phyloP scores from a whole-genome alignment of 495 filamentous ascomycete species.

The Daldinia caldariorum region DNA sequence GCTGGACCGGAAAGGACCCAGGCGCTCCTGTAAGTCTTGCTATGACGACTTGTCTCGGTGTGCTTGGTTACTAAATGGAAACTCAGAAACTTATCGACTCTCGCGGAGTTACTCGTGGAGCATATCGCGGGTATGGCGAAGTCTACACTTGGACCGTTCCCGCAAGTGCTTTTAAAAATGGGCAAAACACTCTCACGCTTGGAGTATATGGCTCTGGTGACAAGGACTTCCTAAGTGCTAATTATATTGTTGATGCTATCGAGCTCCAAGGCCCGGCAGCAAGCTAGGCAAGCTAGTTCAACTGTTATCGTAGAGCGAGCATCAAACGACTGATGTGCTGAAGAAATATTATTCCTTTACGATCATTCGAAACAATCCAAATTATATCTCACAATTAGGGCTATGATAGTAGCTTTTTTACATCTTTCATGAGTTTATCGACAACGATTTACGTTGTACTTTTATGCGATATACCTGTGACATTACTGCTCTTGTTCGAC shows the following conservation, averaged over 20 bases:
- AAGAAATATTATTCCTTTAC: too few species aligned
- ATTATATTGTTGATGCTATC: constrained; percentile 64
- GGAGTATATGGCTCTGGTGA: constrained; percentile 63
- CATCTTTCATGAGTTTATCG: too few species aligned
- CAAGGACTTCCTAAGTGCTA: constrained; percentile 61
- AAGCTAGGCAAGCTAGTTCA: constrained; percentile 7
- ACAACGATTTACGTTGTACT: too few species aligned
- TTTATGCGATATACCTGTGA: too few species aligned
- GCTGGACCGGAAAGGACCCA: constrained; percentile 55
- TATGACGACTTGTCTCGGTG: too few species aligned
- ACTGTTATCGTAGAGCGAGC: background rate
- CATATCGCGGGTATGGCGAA: constrained; percentile 66
- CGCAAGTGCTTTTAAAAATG: constrained; percentile 60
- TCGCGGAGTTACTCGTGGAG: constrained; percentile 67
- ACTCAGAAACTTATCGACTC: constrained; percentile 60
- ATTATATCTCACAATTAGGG: too few species aligned
- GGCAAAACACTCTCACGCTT: constrained; percentile 65
- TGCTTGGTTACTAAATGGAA: background rate
- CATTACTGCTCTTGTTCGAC: too few species aligned
- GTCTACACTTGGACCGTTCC: constrained; percentile 64
- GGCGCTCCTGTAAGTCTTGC: constrained; percentile 60
- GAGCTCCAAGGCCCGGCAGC: constrained; percentile 53
- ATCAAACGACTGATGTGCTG: background rate
- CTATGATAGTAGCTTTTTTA: too few species aligned
- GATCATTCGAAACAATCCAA: too few species aligned